These are phyloP conservation scores for Physcomitrium patens DNA, from an alignment of 225 moss, liverwort and hornwort genomes.

Conservation along the genomic window DNA sequence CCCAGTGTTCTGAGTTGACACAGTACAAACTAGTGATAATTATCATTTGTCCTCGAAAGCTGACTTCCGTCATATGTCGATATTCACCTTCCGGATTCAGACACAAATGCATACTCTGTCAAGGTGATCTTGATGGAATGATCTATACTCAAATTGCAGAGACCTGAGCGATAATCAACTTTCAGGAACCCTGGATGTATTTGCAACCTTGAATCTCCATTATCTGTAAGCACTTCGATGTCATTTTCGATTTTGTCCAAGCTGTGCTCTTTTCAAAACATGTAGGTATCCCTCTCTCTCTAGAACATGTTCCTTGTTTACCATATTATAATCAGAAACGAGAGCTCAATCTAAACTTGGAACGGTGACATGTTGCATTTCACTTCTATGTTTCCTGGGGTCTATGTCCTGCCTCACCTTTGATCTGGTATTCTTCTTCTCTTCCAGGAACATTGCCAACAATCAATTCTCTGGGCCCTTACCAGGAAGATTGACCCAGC, in stretches of 20 bases:
- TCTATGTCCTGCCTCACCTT: neutral
- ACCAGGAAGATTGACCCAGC: constrained; percentile 43
- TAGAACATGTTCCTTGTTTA: constrained; percentile 19
- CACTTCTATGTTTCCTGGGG: neutral
- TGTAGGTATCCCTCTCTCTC: neutral
- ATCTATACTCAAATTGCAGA: constrained; percentile 40
- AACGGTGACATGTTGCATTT: constrained; percentile 2
- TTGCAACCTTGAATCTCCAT: constrained; percentile 48
- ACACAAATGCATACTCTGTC: neutral
- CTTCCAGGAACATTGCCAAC: constrained; percentile 63
- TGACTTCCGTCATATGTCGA: too few relatives aligned
- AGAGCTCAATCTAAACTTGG: constrained; percentile 15
- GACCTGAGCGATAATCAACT: constrained; percentile 65
- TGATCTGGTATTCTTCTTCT: constrained; percentile 32
- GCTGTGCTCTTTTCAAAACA: neutral
- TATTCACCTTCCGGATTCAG: neutral
- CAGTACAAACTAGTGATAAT: too few relatives aligned
- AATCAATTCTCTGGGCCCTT: constrained; percentile 61
- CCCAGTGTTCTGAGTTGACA: neutral
- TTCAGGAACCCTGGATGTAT: constrained; percentile 54
- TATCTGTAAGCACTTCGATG: constrained; percentile 48
- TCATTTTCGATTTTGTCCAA: neutral
- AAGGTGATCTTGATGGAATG: neutral
- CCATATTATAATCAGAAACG: neutral
- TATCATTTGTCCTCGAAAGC: too few relatives aligned